These are phyloP conservation scores for Phaffia australis DNA, from an alignment of 768 basidiomycete species.

Conservation along the genomic window DNA sequence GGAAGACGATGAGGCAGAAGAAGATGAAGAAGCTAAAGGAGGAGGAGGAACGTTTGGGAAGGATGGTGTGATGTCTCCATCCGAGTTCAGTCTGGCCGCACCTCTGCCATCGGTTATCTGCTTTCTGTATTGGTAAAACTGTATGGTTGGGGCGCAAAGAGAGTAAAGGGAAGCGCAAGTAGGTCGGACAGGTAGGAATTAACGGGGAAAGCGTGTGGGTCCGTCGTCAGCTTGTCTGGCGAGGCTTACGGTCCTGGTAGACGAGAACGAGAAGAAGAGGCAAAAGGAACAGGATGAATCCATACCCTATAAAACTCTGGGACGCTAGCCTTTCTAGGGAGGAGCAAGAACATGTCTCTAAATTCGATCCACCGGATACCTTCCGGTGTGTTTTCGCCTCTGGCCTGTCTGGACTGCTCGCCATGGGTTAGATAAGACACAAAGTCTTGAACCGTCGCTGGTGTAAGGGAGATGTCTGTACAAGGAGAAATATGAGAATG, in stretches of 20 bases:
- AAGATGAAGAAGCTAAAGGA: conserved; percentile 30
- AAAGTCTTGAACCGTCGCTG: conserved; percentile 65
- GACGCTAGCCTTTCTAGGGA: conserved; percentile 69
- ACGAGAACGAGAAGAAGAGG: conserved; percentile 59
- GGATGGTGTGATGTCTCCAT: conserved; percentile 50
- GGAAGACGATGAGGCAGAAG: conserved; percentile 6
- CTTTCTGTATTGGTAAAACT: conserved; percentile 38
- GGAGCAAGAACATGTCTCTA: conserved; percentile 73
- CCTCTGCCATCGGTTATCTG: conserved; percentile 54
- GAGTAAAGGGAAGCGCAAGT: not conserved
- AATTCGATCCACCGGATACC: conserved; percentile 71
- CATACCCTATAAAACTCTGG: conserved; percentile 60
- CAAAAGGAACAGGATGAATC: too few species aligned
- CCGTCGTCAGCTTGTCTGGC: not conserved
- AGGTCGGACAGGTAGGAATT: not conserved
- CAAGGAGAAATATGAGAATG: not conserved
- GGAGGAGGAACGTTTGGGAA: conserved; percentile 35
- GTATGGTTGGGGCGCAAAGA: not conserved
- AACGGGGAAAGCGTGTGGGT: not conserved
- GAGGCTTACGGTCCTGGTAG: conserved; percentile 50
- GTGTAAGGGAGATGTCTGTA: conserved; percentile 60
- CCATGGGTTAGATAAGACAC: conserved; percentile 55
- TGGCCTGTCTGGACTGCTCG: too few species aligned
- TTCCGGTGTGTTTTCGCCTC: conserved; percentile 40
- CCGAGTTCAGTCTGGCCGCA: conserved; percentile 72